Evolutionary conservation across 371 early-diverging fungal species (phyloP), one percentile per base, ranked within the genome.

Genomic region (Mucor saturninus): DNA sequence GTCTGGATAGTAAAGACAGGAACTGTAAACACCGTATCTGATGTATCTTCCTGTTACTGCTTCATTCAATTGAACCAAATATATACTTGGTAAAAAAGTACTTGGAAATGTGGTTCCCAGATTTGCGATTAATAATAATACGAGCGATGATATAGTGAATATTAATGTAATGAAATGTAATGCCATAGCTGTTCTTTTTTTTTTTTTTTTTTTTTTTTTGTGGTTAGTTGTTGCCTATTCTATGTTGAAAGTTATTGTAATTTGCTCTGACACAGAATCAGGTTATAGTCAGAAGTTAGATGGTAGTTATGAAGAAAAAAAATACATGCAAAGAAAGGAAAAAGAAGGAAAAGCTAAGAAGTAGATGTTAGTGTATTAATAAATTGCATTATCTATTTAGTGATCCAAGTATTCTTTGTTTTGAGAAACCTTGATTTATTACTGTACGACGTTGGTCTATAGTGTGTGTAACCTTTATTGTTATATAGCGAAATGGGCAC

Each of bases 1-100:
- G 15, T 31, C 43, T 26, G 46, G 45, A 37, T 71, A 59, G 32
- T 71, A 77, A 5, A 74, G 21, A 31, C 77, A 77, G 5, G 77
- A 77, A 31, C 51, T 69, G 28, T 74, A 77, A 29, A 74, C 51
- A 37, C 77, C 77, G 32, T 77, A 77, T 63, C 72, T 65, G 48
- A 77, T 69, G 2, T 67, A 67, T 58, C 64, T 45, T 1, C 58
- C 57, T 2, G 65, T 77, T 13, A 61, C 59, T 28, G 74, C 63
- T 51, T 74, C 62, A 28, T 53, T 59, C 2, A 68, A 43, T 56
- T 68, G 46, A 5, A 64, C 68, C 39, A 77, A 30, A 37, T 66
- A 72, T 4, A 74, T 50, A 14, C 69, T 53, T 26, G 72, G 70
- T 45, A 77, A 53, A 62, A 77, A 61, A 1, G 72, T 56, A 37